Evolutionary conservation across 2,329 filamentous ascomycete species (phyloP), one percentile per base, ranked within the genome.

Genomic region (Hymenoscyphus occultus): DNA sequence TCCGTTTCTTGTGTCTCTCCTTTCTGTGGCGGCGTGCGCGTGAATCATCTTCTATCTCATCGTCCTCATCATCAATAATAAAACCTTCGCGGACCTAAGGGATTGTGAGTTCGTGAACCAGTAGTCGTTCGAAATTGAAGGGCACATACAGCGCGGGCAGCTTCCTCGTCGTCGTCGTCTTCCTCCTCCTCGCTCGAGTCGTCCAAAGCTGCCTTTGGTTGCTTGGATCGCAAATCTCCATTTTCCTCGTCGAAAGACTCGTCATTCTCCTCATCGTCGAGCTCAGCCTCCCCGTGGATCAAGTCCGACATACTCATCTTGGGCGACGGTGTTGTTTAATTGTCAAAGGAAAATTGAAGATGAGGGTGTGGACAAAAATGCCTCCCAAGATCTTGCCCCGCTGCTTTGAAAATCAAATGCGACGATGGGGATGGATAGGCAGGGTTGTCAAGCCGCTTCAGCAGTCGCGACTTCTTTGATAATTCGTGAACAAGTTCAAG

Each of bases 111-210:
- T 14, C 73, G 67, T 16, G 12, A 39, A 56, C 10, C 35, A 28
- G 39, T 35, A 48, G n/a, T 10, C 16, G 12, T 54, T 48, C 7
- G 19, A 57, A 64, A 59, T 71, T 19, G 28, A 39, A 45, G 22
- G 62, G 39, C 32, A 45, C 82, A 72, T 80, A 95, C 91, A 77
- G 87, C 89, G 71, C 87, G 86, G 69, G 87, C 89, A 73, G 92
- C 92, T 76, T 95, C 93, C 75, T 93, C 90, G 71, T 97, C 93
- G 65, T 97, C 93, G 66, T 97, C 92, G 63, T 96, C 92, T 40
- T 96, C 92, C 68, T 96, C 93, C 74, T 97, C 93, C 72, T 96
- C 93, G 72, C 91, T 96, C 0, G 92, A 96, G 78, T 97, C 93
- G 73, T 94, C 89, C 63, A 92, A 78, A 32, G 32, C 22, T 67